These are phyloP conservation scores for Volvox reticuliferus DNA, from an alignment of 139 green algal genomes.

Conservation along the genomic window DNA sequence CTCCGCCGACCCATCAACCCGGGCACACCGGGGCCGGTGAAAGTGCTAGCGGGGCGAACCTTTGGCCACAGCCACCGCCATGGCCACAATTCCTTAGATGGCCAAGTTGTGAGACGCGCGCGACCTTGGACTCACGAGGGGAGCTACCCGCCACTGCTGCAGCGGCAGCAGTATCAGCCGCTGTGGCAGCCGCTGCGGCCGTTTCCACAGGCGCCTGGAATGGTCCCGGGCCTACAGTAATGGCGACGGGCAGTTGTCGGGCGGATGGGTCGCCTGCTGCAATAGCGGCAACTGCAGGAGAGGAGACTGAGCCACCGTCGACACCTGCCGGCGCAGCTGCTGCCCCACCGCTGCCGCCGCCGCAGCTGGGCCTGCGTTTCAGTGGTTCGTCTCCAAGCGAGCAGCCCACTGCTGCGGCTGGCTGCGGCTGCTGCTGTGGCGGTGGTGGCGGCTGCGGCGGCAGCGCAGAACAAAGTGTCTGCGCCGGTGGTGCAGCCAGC, in stretches of 20 bases:
- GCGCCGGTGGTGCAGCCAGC: background rate
- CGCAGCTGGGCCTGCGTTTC: background rate
- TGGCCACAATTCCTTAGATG: background rate
- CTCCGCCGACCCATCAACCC: background rate
- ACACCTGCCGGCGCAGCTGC: background rate
- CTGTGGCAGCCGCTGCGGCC: too few species aligned
- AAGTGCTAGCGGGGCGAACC: background rate
- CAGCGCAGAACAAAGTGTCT: background rate
- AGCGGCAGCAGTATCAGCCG: background rate
- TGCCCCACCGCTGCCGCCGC: background rate
- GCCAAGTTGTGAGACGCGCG: background rate
- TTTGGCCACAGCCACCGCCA: background rate
- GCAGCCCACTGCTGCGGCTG: background rate
- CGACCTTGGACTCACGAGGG: background rate
- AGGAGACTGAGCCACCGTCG: background rate
- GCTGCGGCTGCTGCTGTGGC: background rate
- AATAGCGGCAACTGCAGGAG: background rate
- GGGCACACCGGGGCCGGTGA: background rate
- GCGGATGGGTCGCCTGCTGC: background rate
- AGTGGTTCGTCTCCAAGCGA: background rate
- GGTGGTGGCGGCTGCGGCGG: background rate
- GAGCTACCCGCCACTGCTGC: background rate
- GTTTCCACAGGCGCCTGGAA: too few species aligned
- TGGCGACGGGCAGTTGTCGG: background rate
- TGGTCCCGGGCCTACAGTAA: background rate